Evolutionary conservation across 306 rosid species (phyloP).

Genomic region (Neltuma alba): DNA sequence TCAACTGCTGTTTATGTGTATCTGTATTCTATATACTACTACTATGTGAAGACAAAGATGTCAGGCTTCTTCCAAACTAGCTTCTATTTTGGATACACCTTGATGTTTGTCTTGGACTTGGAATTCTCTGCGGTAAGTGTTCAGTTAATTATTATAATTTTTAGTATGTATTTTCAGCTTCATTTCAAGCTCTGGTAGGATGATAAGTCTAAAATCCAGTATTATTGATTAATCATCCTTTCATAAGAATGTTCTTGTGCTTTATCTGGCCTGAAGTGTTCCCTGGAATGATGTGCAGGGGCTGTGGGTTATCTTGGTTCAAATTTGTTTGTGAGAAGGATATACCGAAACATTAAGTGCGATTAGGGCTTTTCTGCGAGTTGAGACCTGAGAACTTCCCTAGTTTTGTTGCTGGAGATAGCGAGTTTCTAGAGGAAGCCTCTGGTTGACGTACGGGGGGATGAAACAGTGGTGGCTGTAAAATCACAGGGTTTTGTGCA

Average conservation of each 20-base stretch:
- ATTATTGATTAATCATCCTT: not conserved
- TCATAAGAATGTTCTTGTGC: not conserved
- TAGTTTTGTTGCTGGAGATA: conserved; percentile 33
- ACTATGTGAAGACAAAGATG: conserved; percentile 98
- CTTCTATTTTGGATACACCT: conserved; percentile 98
- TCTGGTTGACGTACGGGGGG: conserved; percentile 49
- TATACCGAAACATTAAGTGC: conserved; percentile 98
- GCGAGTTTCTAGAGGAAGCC: conserved; percentile 52
- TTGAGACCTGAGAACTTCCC: conserved; percentile 56
- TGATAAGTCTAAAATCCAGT: not conserved
- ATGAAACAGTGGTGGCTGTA: conserved; percentile 45
- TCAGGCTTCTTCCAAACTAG: conserved; percentile 99
- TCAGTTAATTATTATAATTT: not conserved
- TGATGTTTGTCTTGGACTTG: conserved; percentile 99
- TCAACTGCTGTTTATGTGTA: conserved; percentile 96
- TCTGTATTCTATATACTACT: conserved; percentile 92
- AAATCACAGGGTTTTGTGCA: conserved; percentile 59
- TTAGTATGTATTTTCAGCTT: not conserved
- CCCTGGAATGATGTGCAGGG: conserved; percentile 57
- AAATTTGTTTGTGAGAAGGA: conserved; percentile 95
- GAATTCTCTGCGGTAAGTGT: conserved; percentile 94
- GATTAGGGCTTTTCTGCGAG: conserved; percentile 60
- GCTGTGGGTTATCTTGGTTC: conserved; percentile 99
- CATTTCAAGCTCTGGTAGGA: not conserved
- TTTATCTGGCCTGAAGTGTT: conserved; percentile 14